Conservation (phyloP, 106 monocot species). For the Chionographis japonica region DNA sequence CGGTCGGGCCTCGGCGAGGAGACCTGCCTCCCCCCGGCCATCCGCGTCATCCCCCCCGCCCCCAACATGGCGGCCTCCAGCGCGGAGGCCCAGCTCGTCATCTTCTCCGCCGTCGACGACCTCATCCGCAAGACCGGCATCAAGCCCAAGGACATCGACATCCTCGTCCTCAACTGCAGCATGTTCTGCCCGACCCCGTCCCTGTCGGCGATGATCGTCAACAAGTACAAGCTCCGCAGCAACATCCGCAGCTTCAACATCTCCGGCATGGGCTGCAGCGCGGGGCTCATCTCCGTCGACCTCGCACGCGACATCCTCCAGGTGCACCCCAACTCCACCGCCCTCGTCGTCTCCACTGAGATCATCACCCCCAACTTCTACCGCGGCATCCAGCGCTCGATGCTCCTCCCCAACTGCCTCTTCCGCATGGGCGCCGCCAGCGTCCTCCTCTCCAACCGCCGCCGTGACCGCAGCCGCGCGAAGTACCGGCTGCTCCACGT, state of each 20-base stretch:
- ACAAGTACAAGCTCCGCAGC: conserved; percentile 12
- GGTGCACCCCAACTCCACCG: conserved; percentile 5
- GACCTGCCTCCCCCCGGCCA: conserved; percentile 24
- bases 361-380: conserved; percentile 16
- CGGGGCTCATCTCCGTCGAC: conserved; percentile 15
- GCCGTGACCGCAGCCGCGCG: neutral
- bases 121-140: conserved; percentile 9
- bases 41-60: conserved; percentile 12
- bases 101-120: conserved; percentile 16
- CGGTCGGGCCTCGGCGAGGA: conserved; percentile 27
- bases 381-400: conserved; percentile 1
- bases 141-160: conserved; percentile 15
- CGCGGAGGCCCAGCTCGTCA: conserved; percentile 10
- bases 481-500: conserved; percentile 22
- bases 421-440: conserved; percentile 17
- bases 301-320: conserved; percentile 19
- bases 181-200: conserved; percentile 15
- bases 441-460: conserved; percentile 7
- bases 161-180: conserved; percentile 13
- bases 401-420: conserved; percentile 13
- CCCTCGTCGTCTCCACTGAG: conserved; percentile 11
- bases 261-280: conserved; percentile 19
- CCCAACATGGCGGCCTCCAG: conserved; percentile 8
- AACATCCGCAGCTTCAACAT: conserved; percentile 14
- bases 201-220: conserved; percentile 15